Percentiles rank a stretch among this genome's conserved stretches.
Conservation (phyloP, 331 rosid species). For the Ulmus americana region DNA sequence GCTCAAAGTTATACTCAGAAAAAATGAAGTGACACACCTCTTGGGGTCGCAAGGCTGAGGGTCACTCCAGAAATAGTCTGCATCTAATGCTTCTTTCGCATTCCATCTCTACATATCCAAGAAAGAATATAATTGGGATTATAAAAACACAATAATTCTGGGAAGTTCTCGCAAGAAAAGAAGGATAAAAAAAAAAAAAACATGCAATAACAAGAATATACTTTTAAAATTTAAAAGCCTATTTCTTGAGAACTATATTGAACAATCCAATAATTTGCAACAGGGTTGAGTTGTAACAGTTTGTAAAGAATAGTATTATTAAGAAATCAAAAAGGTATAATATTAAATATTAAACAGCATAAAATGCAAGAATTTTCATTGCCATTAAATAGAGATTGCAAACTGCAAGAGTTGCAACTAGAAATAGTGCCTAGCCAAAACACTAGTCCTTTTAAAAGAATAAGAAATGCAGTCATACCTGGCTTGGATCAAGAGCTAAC, state of each 20-base stretch:
- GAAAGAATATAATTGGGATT: background rate
- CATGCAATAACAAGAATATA: background rate
- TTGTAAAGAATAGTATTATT: background rate
- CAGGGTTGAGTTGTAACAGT: background rate
- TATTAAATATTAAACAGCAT: background rate
- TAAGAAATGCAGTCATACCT: constrained; percentile 33
- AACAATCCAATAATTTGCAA: background rate
- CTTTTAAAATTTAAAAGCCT: background rate
- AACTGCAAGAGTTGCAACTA: background rate
- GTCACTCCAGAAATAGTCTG: constrained; percentile 74
- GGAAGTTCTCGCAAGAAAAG: background rate
- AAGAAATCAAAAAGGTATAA: background rate
- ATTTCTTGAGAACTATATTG: background rate
- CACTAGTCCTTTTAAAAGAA: background rate
- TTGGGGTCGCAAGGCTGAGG: constrained; percentile 83
- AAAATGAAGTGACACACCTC: constrained; percentile 35
- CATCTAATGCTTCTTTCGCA: constrained; percentile 72
- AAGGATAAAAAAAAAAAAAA: background rate
- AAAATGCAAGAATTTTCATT: background rate
- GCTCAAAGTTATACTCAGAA: background rate
- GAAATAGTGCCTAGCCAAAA: background rate
- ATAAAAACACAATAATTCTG: background rate
- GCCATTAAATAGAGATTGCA: background rate
- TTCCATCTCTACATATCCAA: constrained; percentile 45
- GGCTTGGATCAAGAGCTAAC: constrained; percentile 66